A percentile compares a stretch with the other conserved stretches of the same genome.
Evolutionary conservation across 2,329 filamentous ascomycete genomes (phyloP).

Genomic region (Akanthomyces muscarius): DNA sequence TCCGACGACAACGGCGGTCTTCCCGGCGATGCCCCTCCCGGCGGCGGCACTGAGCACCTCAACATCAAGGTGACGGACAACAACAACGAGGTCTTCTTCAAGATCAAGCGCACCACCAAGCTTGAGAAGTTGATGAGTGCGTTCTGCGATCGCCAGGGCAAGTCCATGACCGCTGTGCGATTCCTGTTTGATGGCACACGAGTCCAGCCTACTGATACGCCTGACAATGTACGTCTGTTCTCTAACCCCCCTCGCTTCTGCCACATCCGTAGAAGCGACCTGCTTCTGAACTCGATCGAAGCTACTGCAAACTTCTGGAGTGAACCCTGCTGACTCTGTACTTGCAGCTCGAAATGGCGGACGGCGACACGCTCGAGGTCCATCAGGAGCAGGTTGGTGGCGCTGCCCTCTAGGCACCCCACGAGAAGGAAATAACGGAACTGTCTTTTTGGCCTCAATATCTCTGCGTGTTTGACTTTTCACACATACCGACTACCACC

Average conservation of each 20-base stretch:
- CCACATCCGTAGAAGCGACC: neutral
- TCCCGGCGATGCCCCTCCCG: slow-evolving; percentile 39
- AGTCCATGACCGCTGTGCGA: slow-evolving; percentile 75
- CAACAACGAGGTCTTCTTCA: slow-evolving; percentile 99
- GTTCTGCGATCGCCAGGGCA: slow-evolving; percentile 95
- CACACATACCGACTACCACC: neutral
- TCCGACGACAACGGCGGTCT: slow-evolving; percentile 50
- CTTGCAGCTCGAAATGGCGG: slow-evolving; percentile 85
- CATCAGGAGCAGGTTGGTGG: slow-evolving; percentile 96
- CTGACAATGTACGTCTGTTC: slow-evolving; percentile 71
- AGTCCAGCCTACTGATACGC: slow-evolving; percentile 83
- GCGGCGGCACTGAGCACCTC: slow-evolving; percentile 69
- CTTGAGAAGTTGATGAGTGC: slow-evolving; percentile 98
- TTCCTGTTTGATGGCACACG: slow-evolving; percentile 96
- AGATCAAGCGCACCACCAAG: slow-evolving; percentile 96
- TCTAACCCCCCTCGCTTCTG: neutral
- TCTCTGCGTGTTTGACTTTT: neutral
- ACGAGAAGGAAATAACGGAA: neutral
- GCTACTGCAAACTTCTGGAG: neutral
- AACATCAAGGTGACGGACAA: slow-evolving; percentile 99
- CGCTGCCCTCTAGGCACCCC: neutral
- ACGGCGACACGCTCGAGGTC: slow-evolving; percentile 93
- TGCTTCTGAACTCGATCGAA: neutral
- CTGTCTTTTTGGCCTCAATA: neutral
- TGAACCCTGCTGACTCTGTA: slow-evolving; percentile 19